phyloP scores from a whole-genome alignment of 2,329 filamentous ascomycete species.

The Penicillium sp. region DNA sequence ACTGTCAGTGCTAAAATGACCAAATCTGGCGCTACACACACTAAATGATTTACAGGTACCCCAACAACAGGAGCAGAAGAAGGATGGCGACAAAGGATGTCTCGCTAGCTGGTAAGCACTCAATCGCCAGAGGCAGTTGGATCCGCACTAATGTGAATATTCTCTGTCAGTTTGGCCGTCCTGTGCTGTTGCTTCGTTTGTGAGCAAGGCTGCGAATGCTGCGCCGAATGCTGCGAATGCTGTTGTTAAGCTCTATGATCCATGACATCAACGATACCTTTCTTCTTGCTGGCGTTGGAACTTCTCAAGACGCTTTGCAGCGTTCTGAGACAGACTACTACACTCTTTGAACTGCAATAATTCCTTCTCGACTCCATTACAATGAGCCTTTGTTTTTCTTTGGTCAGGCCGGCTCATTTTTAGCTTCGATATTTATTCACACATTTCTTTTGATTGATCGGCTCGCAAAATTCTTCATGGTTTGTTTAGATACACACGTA shows the following conservation, averaged over 20 bases:
- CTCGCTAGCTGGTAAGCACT: slow-evolving; percentile 50
- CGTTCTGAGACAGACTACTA: slow-evolving; percentile 4
- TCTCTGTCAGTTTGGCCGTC: slow-evolving; percentile 48
- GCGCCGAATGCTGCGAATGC: slow-evolving; percentile 53
- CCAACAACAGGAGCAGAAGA: slow-evolving; percentile 44
- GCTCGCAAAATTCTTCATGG: neutral
- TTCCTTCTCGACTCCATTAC: neutral
- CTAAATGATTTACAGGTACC: slow-evolving; percentile 28
- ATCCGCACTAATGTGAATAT: slow-evolving; percentile 10
- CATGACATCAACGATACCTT: slow-evolving; percentile 27
- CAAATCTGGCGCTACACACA: too few species aligned
- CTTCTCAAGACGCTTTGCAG: slow-evolving; percentile 7
- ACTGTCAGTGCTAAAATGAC: neutral
- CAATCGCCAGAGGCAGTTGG: neutral
- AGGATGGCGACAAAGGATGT: slow-evolving; percentile 37
- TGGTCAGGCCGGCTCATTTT: neutral
- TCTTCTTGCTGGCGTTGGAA: slow-evolving; percentile 22
- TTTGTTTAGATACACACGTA: neutral
- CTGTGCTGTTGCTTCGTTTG: slow-evolving; percentile 65
- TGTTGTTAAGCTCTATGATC: slow-evolving; percentile 34
- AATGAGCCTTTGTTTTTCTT: neutral
- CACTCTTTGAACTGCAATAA: slow-evolving; percentile 6
- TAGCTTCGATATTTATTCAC: neutral
- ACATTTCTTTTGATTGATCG: neutral
- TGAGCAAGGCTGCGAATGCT: slow-evolving; percentile 64